Conservation (phyloP, 331 rosid species). For the Phaseolus coccineus region DNA sequence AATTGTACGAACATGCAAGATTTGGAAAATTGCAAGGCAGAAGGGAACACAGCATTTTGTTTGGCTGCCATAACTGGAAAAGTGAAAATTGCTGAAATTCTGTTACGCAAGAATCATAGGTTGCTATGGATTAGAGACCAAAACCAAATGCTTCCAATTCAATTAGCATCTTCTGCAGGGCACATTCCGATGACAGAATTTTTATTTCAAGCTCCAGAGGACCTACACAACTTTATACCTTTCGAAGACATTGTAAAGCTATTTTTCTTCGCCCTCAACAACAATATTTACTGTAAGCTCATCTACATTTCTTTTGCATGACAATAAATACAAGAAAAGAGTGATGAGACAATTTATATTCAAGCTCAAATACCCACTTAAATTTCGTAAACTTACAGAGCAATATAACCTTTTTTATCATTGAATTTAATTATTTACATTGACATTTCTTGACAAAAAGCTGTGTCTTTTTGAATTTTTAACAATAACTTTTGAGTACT, state of each 20-base stretch:
- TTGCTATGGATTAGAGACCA: slow-evolving; percentile 1
- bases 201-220: not conserved
- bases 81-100: not conserved
- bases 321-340: not conserved
- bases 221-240: not conserved
- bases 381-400: too few relatives aligned
- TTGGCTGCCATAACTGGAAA: slow-evolving; percentile 33
- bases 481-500: not conserved
- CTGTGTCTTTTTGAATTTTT: too few relatives aligned
- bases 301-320: not conserved
- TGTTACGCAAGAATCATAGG: not conserved
- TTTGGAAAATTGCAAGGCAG: not conserved
- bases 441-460: too few relatives aligned
- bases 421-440: too few relatives aligned
- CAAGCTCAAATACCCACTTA: too few relatives aligned
- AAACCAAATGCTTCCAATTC: not conserved
- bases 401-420: too few relatives aligned
- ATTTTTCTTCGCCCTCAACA: slow-evolving; percentile 13
- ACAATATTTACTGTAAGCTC: slow-evolving; percentile 21
- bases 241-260: slow-evolving; percentile 7
- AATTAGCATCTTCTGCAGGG: slow-evolving; percentile 21
- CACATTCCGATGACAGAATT: slow-evolving; percentile 2
- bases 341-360: too few relatives aligned
- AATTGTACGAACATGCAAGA: not conserved
- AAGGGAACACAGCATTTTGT: slow-evolving; percentile 30